These are phyloP conservation scores for Linanthus parryae DNA, from an alignment of 148 eudicot species.

Conservation along the genomic window DNA sequence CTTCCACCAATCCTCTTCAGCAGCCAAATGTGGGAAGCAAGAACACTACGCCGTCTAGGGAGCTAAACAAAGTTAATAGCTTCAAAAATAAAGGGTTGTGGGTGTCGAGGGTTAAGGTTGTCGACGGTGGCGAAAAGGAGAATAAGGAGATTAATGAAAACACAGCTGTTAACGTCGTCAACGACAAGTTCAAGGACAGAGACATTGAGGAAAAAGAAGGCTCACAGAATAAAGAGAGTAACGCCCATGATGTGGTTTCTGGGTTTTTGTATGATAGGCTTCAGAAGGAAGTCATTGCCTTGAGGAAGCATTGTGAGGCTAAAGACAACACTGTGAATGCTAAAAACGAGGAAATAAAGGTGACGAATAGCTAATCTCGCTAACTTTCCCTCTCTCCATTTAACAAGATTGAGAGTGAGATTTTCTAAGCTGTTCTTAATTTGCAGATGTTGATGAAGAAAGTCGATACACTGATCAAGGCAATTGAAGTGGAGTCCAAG, in stretches of 20 bases:
- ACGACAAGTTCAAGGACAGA: conserved; percentile 10
- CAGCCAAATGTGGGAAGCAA: conserved; percentile 25
- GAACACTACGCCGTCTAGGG: not conserved
- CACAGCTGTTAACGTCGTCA: conserved; percentile 15
- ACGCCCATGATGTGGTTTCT: conserved; percentile 64
- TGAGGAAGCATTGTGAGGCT: conserved; percentile 59
- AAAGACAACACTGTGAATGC: conserved; percentile 43
- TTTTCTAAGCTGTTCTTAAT: not conserved
- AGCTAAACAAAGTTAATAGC: conserved; percentile 17
- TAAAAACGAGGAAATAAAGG: conserved; percentile 88
- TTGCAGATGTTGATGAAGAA: conserved; percentile 64
- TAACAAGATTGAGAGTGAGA: not conserved
- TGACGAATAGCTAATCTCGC: conserved; percentile 12
- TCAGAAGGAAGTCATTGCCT: conserved; percentile 73
- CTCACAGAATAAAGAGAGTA: conserved; percentile 15
- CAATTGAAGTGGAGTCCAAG: conserved; percentile 67
- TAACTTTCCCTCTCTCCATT: not conserved
- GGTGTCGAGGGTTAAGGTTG: conserved; percentile 41
- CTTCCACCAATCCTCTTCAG: conserved; percentile 31
- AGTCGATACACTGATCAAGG: conserved; percentile 60
- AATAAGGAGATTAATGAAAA: conserved; percentile 37
- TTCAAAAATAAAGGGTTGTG: conserved; percentile 39
- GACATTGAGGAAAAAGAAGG: conserved; percentile 15
- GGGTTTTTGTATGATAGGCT: conserved; percentile 83
- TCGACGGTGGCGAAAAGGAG: conserved; percentile 43